Percentiles rank a stretch among this genome's conserved stretches.
Conservation (phyloP, 177 flowering plant genomes). For the Vitis hybrid region DNA sequence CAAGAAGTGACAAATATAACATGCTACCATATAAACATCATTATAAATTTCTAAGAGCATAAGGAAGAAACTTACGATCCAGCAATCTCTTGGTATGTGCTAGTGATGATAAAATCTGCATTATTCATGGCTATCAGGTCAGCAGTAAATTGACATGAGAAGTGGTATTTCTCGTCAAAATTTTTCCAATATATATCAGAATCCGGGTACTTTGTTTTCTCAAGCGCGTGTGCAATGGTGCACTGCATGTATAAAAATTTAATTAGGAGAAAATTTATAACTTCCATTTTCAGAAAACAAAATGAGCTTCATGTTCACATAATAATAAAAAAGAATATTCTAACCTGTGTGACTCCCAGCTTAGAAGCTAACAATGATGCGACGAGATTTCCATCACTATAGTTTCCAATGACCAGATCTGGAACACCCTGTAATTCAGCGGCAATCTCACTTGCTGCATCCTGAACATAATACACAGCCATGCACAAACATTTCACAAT, state of each 20-base stretch:
- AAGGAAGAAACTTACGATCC: slow-evolving; percentile 69
- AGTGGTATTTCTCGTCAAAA: slow-evolving; percentile 88
- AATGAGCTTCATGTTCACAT: neutral
- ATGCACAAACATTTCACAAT: neutral
- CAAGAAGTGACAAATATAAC: neutral
- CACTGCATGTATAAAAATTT: slow-evolving; percentile 48
- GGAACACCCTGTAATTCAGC: slow-evolving; percentile 90
- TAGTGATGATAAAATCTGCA: slow-evolving; percentile 96
- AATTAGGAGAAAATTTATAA: neutral
- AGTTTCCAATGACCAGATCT: slow-evolving; percentile 92
- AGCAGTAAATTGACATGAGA: slow-evolving; percentile 94
- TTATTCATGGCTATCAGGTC: slow-evolving; percentile 90
- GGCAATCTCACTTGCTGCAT: slow-evolving; percentile 63
- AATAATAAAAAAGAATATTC: slow-evolving; percentile 7
- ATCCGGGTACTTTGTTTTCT: slow-evolving; percentile 98
- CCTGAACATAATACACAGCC: slow-evolving; percentile 28
- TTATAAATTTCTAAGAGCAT: neutral
- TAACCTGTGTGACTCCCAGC: slow-evolving; percentile 91
- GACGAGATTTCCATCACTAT: slow-evolving; percentile 99
- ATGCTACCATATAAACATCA: neutral
- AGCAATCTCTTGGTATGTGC: slow-evolving; percentile 96
- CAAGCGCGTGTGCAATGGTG: slow-evolving; percentile 95
- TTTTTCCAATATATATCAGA: slow-evolving; percentile 95
- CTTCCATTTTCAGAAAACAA: neutral
- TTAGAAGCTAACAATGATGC: slow-evolving; percentile 83